Conservation (phyloP, 2,329 filamentous ascomycete species). For the Ascochyta lentis region DNA sequence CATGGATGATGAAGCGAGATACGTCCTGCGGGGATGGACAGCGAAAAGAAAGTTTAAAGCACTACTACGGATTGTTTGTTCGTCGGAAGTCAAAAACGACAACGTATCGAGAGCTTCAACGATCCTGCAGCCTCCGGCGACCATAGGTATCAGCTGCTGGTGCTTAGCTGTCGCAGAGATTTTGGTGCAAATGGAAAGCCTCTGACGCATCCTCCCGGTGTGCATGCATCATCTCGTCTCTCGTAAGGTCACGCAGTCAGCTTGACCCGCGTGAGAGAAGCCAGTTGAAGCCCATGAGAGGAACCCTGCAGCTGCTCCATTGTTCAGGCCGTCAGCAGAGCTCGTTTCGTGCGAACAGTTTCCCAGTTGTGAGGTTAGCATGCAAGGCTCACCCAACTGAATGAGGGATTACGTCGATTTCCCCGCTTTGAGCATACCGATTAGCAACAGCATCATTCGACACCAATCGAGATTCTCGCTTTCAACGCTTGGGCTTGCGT, state of each 20-base stretch:
- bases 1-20: neutral
- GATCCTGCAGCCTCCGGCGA: neutral
- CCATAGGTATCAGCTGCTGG: neutral
- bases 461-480: neutral
- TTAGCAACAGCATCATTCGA: neutral
- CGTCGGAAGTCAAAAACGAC: neutral
- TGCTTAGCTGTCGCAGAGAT: neutral
- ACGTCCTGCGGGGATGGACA: neutral
- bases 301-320: slow-evolving; percentile 2
- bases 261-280: neutral
- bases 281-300: neutral
- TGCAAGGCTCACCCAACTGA: slow-evolving; percentile 2
- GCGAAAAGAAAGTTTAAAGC: neutral
- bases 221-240: neutral
- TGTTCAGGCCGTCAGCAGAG: neutral
- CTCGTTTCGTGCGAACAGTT: neutral
- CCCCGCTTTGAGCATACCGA: slow-evolving; percentile 2
- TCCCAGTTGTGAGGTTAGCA: neutral
- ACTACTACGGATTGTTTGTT: neutral
- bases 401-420: slow-evolving; percentile 15
- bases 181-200: neutral
- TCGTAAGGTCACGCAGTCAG: slow-evolving; percentile 1
- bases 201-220: neutral
- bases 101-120: neutral
- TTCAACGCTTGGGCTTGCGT: neutral